phyloP scores from a whole-genome alignment of 192 early-diverging fungal genomes.

The Thamnidium elegans region DNA sequence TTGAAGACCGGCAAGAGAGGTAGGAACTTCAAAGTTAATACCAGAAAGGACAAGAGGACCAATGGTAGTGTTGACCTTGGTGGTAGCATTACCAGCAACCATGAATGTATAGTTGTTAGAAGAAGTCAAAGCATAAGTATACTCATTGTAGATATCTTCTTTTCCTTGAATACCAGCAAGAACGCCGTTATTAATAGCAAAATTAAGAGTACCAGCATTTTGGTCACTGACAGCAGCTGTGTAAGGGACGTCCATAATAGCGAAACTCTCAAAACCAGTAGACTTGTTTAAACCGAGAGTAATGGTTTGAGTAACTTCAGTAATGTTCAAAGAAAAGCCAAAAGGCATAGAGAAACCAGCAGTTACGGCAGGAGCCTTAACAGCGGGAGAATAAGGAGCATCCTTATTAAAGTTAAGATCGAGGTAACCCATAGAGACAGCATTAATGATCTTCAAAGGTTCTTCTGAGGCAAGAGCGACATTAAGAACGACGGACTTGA shows the following conservation, averaged over 20 bases:
- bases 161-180: conserved; percentile 42
- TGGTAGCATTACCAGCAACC: conserved; percentile 48
- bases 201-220: conserved; percentile 42
- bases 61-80: conserved; percentile 51
- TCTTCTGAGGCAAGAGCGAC: conserved; percentile 43
- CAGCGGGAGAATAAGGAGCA: conserved; percentile 47
- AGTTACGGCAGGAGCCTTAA: conserved; percentile 40
- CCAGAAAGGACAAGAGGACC: conserved; percentile 50
- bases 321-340: conserved; percentile 55
- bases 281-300: conserved; percentile 33
- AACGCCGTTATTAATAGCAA: conserved; percentile 44
- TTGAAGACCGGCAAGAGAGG: conserved; percentile 53
- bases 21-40: conserved; percentile 51
- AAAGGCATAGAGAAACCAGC: conserved; percentile 58
- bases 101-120: conserved; percentile 36
- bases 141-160: conserved; percentile 49
- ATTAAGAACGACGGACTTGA: conserved; percentile 47
- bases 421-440: conserved; percentile 48
- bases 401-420: conserved; percentile 48
- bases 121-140: conserved; percentile 47
- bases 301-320: conserved; percentile 52
- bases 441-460: conserved; percentile 49
- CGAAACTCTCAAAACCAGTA: conserved; percentile 34
- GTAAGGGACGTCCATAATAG: conserved; percentile 31
- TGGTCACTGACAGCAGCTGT: conserved; percentile 40